Evolutionary conservation across 192 early-diverging fungal species (phyloP).

Genomic region (Podila epigama): DNA sequence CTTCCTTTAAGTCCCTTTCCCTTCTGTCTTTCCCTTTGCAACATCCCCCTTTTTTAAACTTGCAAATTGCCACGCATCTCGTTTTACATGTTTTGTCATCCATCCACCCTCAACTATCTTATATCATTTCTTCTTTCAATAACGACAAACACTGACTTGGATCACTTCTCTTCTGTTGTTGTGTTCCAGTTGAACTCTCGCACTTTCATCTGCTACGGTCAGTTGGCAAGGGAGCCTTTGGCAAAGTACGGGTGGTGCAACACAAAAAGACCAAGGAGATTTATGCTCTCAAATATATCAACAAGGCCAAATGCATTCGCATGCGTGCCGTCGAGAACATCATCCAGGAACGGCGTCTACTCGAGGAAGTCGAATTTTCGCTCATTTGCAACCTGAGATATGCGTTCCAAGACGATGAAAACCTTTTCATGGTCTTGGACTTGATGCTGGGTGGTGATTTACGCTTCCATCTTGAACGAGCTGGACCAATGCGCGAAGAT

Average conservation of each 20-base stretch:
- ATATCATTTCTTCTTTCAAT: background rate
- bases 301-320: slow-evolving; percentile 88
- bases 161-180: background rate
- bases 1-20: background rate
- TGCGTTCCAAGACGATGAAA: slow-evolving; percentile 95
- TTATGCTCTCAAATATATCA: slow-evolving; percentile 97
- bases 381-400: slow-evolving; percentile 92
- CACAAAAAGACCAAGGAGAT: slow-evolving; percentile 79
- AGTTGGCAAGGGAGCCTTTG: slow-evolving; percentile 96
- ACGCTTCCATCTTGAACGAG: slow-evolving; percentile 81
- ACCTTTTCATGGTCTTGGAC: slow-evolving; percentile 93
- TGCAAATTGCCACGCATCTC: background rate
- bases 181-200: slow-evolving; percentile 71
- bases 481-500: slow-evolving; percentile 68
- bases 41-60: background rate
- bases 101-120: background rate
- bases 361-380: slow-evolving; percentile 86
- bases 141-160: too few relatives aligned
- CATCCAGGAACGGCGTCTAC: slow-evolving; percentile 85
- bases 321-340: slow-evolving; percentile 90
- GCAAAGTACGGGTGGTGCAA: slow-evolving; percentile 94
- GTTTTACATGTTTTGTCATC: background rate
- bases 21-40: background rate
- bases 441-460: slow-evolving; percentile 97
- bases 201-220: slow-evolving; percentile 92